Conservation (phyloP, 148 eudicot species). For the Fagopyrum tataricum region DNA sequence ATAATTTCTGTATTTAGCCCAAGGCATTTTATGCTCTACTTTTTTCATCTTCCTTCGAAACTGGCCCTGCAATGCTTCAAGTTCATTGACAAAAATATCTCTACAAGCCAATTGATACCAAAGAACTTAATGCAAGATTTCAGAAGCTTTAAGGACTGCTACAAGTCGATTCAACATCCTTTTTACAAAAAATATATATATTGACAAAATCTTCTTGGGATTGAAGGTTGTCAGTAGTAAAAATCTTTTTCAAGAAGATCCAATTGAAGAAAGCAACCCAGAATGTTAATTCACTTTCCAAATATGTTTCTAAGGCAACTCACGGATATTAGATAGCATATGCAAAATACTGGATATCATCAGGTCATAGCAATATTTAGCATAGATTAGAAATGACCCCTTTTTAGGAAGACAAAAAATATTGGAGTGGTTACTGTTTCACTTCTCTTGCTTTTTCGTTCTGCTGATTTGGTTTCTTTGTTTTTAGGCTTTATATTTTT, state of each 20-base stretch:
- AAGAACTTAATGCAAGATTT: not conserved
- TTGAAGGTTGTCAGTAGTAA: not conserved
- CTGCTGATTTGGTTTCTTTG: conserved; percentile 12
- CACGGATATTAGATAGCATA: not conserved
- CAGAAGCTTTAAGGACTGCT: not conserved
- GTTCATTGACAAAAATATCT: not conserved
- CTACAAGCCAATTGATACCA: not conserved
- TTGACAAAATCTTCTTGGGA: not conserved
- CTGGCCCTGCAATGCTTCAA: not conserved
- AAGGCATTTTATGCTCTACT: not conserved
- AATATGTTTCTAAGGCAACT: too few relatives aligned
- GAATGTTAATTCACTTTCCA: too few relatives aligned
- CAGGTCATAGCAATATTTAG: not conserved
- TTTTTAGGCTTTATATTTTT: conserved; percentile 78
- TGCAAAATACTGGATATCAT: not conserved
- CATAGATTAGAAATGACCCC: not conserved
- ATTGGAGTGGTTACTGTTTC: not conserved
- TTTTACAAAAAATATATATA: not conserved
- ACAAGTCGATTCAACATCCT: not conserved
- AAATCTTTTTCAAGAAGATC: too few relatives aligned
- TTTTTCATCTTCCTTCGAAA: not conserved
- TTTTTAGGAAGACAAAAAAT: not conserved
- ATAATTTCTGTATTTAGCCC: not conserved
- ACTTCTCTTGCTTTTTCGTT: not conserved
- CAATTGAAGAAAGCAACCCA: too few relatives aligned